A percentile compares a stretch with the other conserved stretches of the same genome.
Evolutionary conservation across 495 filamentous ascomycete genomes (phyloP).

Genomic region (Hyaloscypha finlandica): DNA sequence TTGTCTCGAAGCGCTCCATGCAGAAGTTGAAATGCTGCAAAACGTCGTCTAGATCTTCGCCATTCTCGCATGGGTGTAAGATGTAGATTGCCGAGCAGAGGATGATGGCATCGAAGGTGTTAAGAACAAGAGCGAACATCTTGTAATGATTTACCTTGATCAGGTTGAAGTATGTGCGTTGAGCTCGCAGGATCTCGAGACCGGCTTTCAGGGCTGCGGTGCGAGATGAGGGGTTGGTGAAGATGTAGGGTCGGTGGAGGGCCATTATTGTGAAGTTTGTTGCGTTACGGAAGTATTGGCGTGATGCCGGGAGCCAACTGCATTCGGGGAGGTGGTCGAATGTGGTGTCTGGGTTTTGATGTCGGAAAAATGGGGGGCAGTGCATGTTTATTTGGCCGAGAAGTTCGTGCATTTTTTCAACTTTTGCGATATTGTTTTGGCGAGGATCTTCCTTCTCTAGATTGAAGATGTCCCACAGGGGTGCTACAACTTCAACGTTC

Average conservation of each 20-base stretch:
- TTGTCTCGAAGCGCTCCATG: conserved; percentile 52
- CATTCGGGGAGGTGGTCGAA: conserved; percentile 52
- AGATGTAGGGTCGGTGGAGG: conserved; percentile 64
- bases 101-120: conserved; percentile 64
- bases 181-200: conserved; percentile 55
- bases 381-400: conserved; percentile 47
- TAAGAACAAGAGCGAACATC: conserved; percentile 56
- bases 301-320: conserved; percentile 52
- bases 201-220: conserved; percentile 56
- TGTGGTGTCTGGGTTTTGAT: conserved; percentile 55
- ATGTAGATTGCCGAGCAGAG: conserved; percentile 61
- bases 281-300: conserved; percentile 48
- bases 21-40: conserved; percentile 55
- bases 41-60: conserved; percentile 42
- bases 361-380: conserved; percentile 49
- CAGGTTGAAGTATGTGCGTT: conserved; percentile 49
- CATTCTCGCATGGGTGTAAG: conserved; percentile 50
- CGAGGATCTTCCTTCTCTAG: conserved; percentile 54
- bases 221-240: conserved; percentile 52
- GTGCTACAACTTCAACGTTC: conserved; percentile 25
- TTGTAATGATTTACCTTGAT: conserved; percentile 55
- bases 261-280: conserved; percentile 57
- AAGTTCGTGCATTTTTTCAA: conserved; percentile 54
- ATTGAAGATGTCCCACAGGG: conserved; percentile 33
- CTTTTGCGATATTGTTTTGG: conserved; percentile 51